Evolutionary conservation across 2,329 filamentous ascomycete genomes (phyloP).

Genomic region (Penicillium sp.): DNA sequence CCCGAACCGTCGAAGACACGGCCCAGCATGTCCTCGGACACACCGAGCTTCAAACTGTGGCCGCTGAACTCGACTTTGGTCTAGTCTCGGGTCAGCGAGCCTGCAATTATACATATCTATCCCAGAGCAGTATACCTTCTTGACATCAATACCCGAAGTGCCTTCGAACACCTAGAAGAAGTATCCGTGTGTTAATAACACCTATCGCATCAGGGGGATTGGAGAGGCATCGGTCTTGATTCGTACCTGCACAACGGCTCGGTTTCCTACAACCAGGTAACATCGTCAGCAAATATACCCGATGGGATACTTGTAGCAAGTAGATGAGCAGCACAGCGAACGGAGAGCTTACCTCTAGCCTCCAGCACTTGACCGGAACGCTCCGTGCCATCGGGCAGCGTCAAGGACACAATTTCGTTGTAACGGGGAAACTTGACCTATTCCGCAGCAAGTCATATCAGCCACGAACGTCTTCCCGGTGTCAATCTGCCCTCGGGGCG

Average conservation of each 20-base stretch:
- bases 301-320: background rate
- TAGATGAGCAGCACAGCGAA: background rate
- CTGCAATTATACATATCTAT: conserved; percentile 8
- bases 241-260: conserved; percentile 87
- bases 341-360: conserved; percentile 68
- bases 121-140: conserved; percentile 61
- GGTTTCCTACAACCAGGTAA: conserved; percentile 59
- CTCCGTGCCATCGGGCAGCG: conserved; percentile 89
- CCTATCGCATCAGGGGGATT: conserved; percentile 6
- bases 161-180: conserved; percentile 82
- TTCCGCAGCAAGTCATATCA: conserved; percentile 10
- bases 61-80: conserved; percentile 97
- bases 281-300: conserved; percentile 15
- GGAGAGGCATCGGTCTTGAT: conserved; percentile 7
- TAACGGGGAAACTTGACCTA: conserved; percentile 96
- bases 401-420: conserved; percentile 97
- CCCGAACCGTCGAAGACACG: conserved; percentile 98
- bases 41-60: conserved; percentile 94
- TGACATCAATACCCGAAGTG: conserved; percentile 94
- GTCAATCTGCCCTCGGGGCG: conserved; percentile 1
- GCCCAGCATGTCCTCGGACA: conserved; percentile 98
- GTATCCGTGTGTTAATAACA: conserved; percentile 18
- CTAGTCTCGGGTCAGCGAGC: conserved; percentile 44
- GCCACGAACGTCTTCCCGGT: conserved; percentile 5
- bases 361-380: conserved; percentile 94